Evolutionary conservation across 805 yeast species (phyloP), one percentile per base, ranked within the genome.

Genomic region (Isabelozyma rhagii): DNA sequence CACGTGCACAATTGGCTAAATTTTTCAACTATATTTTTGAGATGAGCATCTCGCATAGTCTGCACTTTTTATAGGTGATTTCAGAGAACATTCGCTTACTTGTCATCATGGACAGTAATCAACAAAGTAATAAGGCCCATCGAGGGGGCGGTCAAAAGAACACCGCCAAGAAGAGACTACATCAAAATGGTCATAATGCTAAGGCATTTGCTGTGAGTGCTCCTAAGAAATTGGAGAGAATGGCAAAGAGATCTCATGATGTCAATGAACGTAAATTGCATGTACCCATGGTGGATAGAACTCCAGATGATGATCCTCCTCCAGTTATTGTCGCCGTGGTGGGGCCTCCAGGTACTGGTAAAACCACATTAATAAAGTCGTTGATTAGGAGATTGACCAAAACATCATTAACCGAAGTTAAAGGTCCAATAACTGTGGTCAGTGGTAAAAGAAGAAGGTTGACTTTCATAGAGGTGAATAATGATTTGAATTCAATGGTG

Each of bases 321-420:
- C 99, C 99, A 41, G 86, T 94, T 18, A 84, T 94, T 49, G 90
- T 94, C 21, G 97, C 97, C 0, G 96, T 94, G 7, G 97, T 94
- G 10, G 99, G 99, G 0, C 99, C 99, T 10, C 96, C 97, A 8
- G 99, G 99, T 13, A 94, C 98, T 0, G 99, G 99, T 55, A 94
- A 94, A 64, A 83, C 97, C 13, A 93, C 98, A 0, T 75, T 94
- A 61, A 89, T 94, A 61, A 86, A 90, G 65, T 90, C 97, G 6
- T 74, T 94, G 48, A 90, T 94, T 5, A 80, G 93, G 68, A 75
- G 97, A 64, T 79, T 89, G 67, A 83, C 98, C 5, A 94, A 94
- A 67, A 89, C 96, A 28, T 81, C 94, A 0, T 68, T 94, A 43
- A 76, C 82, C 34, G 98, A 94, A 57, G 81, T 94, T 48, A 89